A percentile compares a stretch with the other conserved stretches of the same genome.
These are phyloP conservation scores for Torrubiellomyces zombiae DNA, from an alignment of 2,329 filamentous ascomycete genomes.

Conservation along the genomic window DNA sequence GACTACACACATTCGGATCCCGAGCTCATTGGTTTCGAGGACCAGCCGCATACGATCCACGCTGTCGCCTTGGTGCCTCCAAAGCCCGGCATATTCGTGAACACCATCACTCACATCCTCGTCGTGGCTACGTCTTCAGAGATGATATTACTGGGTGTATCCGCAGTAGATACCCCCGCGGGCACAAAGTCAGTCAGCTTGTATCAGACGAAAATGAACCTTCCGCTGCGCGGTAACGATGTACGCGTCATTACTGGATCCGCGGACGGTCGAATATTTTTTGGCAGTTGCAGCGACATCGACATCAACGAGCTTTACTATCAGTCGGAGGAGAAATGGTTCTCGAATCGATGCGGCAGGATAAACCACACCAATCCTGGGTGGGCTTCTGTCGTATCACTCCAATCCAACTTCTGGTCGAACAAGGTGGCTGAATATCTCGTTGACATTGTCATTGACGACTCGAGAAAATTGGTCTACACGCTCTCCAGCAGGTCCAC, in stretches of 20 bases:
- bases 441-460: slow-evolving; percentile 69
- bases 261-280: slow-evolving; percentile 81
- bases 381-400: slow-evolving; percentile 45
- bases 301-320: slow-evolving; percentile 92
- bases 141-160: slow-evolving; percentile 75
- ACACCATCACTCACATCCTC: slow-evolving; percentile 70
- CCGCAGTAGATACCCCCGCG: slow-evolving; percentile 45
- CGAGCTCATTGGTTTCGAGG: slow-evolving; percentile 81
- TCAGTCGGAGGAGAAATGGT: slow-evolving; percentile 96
- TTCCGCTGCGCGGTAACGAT: slow-evolving; percentile 59
- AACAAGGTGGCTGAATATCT: slow-evolving; percentile 45
- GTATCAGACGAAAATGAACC: slow-evolving; percentile 77
- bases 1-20: slow-evolving; percentile 90
- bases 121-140: slow-evolving; percentile 78
- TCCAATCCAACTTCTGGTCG: slow-evolving; percentile 33
- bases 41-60: slow-evolving; percentile 74
- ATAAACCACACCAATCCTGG: slow-evolving; percentile 72
- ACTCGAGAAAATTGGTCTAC: slow-evolving; percentile 76
- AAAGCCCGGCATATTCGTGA: slow-evolving; percentile 73
- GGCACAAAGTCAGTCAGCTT: slow-evolving; percentile 60
- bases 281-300: slow-evolving; percentile 62
- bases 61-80: slow-evolving; percentile 79
- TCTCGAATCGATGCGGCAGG: slow-evolving; percentile 72
- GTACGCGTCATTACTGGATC: slow-evolving; percentile 69
- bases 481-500: slow-evolving; percentile 77